Base-by-base conservation (phyloP, 177 flowering plant genomes). In the Vitis hybrid region DNA sequence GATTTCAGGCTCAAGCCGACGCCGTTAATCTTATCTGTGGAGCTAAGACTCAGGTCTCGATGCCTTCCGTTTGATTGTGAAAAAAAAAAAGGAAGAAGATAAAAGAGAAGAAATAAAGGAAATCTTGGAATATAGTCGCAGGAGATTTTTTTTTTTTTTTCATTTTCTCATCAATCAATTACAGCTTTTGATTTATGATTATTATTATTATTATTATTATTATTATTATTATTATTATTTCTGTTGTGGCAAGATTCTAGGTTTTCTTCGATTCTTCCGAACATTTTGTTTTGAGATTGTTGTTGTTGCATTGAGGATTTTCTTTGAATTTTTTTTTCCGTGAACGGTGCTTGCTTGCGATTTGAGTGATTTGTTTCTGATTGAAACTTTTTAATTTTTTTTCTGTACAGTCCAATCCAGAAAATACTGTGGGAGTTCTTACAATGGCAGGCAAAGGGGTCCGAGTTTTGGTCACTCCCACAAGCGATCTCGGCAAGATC, bases 401-500 rank as follows among this genome's bases (percentile, higher is more conserved):
- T 19, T 74, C 15, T 54, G 62, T 74, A 84, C 79, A 93, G 99
- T 86, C 97, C 11, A 93, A 93, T 82, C 99, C 98, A 52, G 99
- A 93, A 86, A 96, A 93, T 66, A 91, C 97, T 0, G 97, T 95
- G 27, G 99, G 98, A 40, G 75, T 93, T 64, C 67, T 95, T 60
- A 95, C 99, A 32, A 95, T 95, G 99, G 97, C 97, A 1, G 98
- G 98, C 2, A 95, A 90, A 81, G 98, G 98, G 15, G 97, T 95
- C 71, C 90, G 94, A 32, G 99, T 95, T 56, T 83, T 95, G 82
- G 92, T 87, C 52, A 93, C 98, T 30, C 98, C 97, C 11, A 93
- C 99, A 11, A 83, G 87, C 70, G 97, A 95, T 77, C 94, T 95
- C 46, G 98, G 98, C 55, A 91, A 91, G 81, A 91, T 95, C 27